These are phyloP conservation scores for Fusarium sulawesiense DNA, from an alignment of 2,329 filamentous ascomycete species.

Conservation along the genomic window DNA sequence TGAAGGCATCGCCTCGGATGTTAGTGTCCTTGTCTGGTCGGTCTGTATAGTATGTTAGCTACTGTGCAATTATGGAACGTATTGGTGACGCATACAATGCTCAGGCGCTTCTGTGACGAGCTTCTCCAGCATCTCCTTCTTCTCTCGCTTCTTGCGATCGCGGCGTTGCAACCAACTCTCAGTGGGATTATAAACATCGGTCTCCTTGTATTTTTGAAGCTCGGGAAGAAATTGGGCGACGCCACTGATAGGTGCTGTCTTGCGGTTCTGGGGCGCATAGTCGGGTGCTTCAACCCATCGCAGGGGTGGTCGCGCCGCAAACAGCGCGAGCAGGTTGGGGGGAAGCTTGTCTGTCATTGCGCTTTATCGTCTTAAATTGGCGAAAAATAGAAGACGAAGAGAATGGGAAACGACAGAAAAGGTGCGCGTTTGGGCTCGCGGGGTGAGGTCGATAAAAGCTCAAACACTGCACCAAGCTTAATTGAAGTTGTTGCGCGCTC, in stretches of 20 bases:
- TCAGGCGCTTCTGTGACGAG: slow-evolving; percentile 72
- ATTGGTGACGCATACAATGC: slow-evolving; percentile 62
- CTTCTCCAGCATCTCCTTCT: slow-evolving; percentile 74
- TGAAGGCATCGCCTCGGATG: slow-evolving; percentile 92
- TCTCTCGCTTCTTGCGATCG: slow-evolving; percentile 85
- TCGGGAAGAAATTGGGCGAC: slow-evolving; percentile 80
- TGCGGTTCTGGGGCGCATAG: slow-evolving; percentile 83
- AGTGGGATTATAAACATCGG: slow-evolving; percentile 80
- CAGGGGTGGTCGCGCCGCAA: slow-evolving; percentile 91
- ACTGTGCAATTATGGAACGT: neutral
- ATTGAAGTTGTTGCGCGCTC: slow-evolving; percentile 40
- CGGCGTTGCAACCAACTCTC: slow-evolving; percentile 93
- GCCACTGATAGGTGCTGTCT: slow-evolving; percentile 77
- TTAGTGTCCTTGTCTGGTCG: slow-evolving; percentile 88
- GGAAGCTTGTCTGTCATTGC: slow-evolving; percentile 96
- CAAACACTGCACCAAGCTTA: slow-evolving; percentile 18
- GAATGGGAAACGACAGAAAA: neutral
- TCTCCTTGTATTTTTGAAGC: slow-evolving; percentile 81
- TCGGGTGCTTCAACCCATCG: slow-evolving; percentile 89
- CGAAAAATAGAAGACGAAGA: slow-evolving; percentile 10
- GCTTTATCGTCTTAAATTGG: slow-evolving; percentile 42
- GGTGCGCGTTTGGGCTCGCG: slow-evolving; percentile 22
- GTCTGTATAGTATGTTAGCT: slow-evolving; percentile 61
- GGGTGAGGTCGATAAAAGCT: slow-evolving; percentile 19
- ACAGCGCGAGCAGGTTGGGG: slow-evolving; percentile 90